phyloP scores from a whole-genome alignment of 2,329 filamentous ascomycete genomes.

The Alternaria arbusti region DNA sequence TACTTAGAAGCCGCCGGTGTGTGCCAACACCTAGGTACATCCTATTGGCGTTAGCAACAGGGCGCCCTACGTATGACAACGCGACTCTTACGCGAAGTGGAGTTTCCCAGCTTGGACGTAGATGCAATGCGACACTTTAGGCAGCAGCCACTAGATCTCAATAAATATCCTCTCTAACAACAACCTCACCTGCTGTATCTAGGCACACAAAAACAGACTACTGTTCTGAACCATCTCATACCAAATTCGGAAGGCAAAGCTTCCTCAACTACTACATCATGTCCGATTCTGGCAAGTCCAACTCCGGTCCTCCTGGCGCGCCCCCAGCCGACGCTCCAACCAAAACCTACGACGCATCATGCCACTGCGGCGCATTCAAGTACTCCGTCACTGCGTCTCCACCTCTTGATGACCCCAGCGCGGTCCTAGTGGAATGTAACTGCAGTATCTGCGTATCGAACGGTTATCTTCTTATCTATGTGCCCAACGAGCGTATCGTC shows the following conservation, averaged over 20 bases:
- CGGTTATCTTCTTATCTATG: constrained; percentile 58
- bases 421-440: constrained; percentile 56
- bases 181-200: background rate
- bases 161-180: background rate
- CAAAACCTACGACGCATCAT: constrained; percentile 53
- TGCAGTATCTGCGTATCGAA: constrained; percentile 62
- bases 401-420: constrained; percentile 51
- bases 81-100: background rate
- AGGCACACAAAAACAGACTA: background rate
- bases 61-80: background rate
- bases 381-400: constrained; percentile 59
- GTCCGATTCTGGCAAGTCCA: constrained; percentile 1
- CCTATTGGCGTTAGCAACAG: constrained; percentile 8
- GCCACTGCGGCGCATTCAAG: constrained; percentile 61
- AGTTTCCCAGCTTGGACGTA: background rate
- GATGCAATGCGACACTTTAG: background rate
- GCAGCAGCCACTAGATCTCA: background rate
- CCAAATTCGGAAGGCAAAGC: background rate
- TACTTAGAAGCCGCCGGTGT: background rate
- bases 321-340: constrained; percentile 10
- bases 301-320: background rate
- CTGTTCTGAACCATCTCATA: background rate
- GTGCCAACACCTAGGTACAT: background rate
- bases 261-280: background rate
- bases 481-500: constrained; percentile 18